A percentile compares a stretch with the other conserved stretches of the same genome.
These are phyloP conservation scores for Paulownia fortunei DNA, from an alignment of 257 asterid genomes.

Conservation along the genomic window DNA sequence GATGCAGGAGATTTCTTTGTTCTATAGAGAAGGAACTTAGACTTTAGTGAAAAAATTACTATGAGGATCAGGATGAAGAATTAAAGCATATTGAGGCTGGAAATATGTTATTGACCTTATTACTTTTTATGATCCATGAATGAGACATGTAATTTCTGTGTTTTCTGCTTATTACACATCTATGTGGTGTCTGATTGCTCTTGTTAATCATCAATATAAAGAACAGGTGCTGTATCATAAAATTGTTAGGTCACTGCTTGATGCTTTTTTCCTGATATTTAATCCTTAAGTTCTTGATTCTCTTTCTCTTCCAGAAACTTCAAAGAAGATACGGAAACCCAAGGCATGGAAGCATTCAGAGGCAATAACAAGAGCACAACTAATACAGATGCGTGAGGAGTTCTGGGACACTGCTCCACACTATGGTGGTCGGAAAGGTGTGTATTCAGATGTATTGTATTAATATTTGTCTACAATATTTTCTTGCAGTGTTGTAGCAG, in stretches of 20 bases:
- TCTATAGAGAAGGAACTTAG: background rate
- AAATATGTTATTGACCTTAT: background rate
- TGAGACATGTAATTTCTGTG: background rate
- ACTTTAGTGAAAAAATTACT: background rate
- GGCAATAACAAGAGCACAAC: constrained; percentile 50
- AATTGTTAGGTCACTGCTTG: background rate
- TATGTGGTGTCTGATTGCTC: background rate
- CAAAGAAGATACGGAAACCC: constrained; percentile 53
- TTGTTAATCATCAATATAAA: background rate
- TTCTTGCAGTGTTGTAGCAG: background rate
- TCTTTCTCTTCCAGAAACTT: constrained; percentile 35
- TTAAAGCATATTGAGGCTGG: background rate
- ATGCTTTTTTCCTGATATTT: background rate
- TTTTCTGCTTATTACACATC: background rate
- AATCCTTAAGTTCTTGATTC: background rate
- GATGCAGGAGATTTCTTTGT: background rate
- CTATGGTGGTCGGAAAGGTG: constrained; percentile 60
- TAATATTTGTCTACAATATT: background rate
- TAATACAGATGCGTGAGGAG: constrained; percentile 53
- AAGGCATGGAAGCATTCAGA: constrained; percentile 60
- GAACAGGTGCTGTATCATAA: background rate
- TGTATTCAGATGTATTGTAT: background rate
- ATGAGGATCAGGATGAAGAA: background rate
- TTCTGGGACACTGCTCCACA: constrained; percentile 68
- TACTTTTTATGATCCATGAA: background rate